Base-by-base conservation (phyloP, 768 basidiomycete species). In the Cystofilobasidium ferigula region DNA sequence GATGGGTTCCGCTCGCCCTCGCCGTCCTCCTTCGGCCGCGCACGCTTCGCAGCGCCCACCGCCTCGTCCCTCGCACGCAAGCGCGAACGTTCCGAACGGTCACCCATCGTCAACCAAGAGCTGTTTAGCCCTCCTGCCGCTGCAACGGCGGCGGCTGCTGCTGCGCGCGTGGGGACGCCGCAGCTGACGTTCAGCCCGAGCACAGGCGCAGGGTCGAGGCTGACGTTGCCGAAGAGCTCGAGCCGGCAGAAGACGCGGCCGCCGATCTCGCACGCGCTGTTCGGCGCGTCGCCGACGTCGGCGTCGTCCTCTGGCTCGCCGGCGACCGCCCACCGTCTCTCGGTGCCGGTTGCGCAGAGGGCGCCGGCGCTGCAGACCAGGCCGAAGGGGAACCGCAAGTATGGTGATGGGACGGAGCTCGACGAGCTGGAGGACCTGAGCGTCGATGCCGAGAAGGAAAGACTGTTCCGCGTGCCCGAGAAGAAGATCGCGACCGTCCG, bases 401-500 rank as follows among this genome's bases (percentile, higher is more conserved):
- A 75, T 65, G 77, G 78, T 0, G 77, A 78, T 68, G 92, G 92
- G 18, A 91, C 89, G 13, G 92, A 94, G 74, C 78, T 95, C 61
- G 92, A 95, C 71, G 84, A 76, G 3, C 82, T 95, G 65, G 92
- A 93, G 32, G 92, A 95, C 74, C 81, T 94, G 47, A 85, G 85
- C 9, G 88, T 89, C 13, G 87, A 92, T 72, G 81, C 87, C 56
- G 89, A 91, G 87, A 89, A 75, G 81, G 82, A 61, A 64, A 42
- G 57, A 20, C 38, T n/a, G 51, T 61, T 34, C 48, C 30, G 64
- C 6, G 64, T 67, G 16, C 57, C 38, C 2, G 53, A 48, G 26
- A 45, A 53, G 36, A 14, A 24, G 30, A 45, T 48, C 40, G 53
- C 24, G 18, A 43, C 32, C 43, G 38, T 35, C 57, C 48, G 40